A percentile compares a stretch with the other conserved stretches of the same genome.
Evolutionary conservation across 805 yeast species (phyloP).

Genomic region (Phaffomyces thermotolerans): DNA sequence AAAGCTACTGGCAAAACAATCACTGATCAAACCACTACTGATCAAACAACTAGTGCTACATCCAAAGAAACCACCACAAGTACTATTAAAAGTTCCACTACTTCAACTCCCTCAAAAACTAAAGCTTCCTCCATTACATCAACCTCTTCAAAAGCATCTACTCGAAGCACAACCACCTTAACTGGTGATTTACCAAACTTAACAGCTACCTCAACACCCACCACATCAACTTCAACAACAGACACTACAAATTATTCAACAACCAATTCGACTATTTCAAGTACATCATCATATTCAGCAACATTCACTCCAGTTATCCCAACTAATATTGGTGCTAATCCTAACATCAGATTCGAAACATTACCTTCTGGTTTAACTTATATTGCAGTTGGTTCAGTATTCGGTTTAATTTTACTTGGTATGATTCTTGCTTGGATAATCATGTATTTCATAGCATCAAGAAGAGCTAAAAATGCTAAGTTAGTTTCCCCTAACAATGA

Average conservation of each 20-base stretch:
- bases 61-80: neutral
- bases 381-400: conserved; percentile 64
- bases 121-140: neutral
- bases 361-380: conserved; percentile 69
- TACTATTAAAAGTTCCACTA: neutral
- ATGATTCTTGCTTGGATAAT: conserved; percentile 20
- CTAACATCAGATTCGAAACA: conserved; percentile 41
- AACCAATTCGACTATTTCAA: neutral
- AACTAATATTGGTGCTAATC: conserved; percentile 33
- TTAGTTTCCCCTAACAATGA: neutral
- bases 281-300: conserved; percentile 1
- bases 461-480: conserved; percentile 21
- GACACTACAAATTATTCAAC: neutral
- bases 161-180: neutral
- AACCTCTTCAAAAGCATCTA: neutral
- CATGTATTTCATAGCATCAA: conserved; percentile 22
- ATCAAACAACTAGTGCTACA: too few relatives aligned
- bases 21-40: too few relatives aligned
- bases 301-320: conserved; percentile 23
- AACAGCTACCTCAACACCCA: neutral
- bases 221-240: neutral
- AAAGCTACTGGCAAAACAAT: neutral
- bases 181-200: neutral
- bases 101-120: neutral
- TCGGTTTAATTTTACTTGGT: conserved; percentile 37